These are phyloP conservation scores for Dendrobium nobile DNA, from an alignment of 106 monocot species.

Conservation along the genomic window DNA sequence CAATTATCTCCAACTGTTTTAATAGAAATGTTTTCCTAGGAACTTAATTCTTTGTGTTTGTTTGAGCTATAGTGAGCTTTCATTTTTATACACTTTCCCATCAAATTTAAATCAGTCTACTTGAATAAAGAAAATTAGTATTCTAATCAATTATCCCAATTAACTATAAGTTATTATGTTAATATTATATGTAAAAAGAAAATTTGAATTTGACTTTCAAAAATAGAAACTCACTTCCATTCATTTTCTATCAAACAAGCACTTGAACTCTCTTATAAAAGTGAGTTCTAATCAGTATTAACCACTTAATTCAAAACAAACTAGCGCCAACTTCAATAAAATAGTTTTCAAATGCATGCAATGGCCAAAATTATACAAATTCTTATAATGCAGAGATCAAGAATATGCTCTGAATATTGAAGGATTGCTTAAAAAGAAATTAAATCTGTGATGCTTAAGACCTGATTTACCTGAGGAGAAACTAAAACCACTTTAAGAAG, in stretches of 20 bases:
- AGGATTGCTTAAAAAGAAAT: background rate
- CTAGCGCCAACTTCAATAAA: background rate
- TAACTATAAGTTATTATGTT: background rate
- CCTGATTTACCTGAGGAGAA: slow-evolving; percentile 61
- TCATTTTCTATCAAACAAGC: background rate
- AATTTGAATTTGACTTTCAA: background rate
- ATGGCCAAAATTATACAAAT: background rate
- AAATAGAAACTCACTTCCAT: background rate
- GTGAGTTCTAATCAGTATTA: background rate
- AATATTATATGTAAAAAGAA: background rate
- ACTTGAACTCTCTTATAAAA: background rate
- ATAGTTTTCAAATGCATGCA: background rate
- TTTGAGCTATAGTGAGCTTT: background rate
- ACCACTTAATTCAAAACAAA: background rate
- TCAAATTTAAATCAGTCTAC: background rate
- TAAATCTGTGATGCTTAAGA: background rate
- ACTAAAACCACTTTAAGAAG: slow-evolving; percentile 79
- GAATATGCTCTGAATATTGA: background rate
- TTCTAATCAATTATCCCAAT: background rate
- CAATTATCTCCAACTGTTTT: background rate
- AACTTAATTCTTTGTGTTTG: background rate
- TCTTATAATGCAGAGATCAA: background rate
- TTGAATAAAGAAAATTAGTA: background rate
- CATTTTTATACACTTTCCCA: background rate
- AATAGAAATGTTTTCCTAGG: background rate